These are phyloP conservation scores for Albatrellus ellisii DNA, from an alignment of 768 basidiomycete species.

Conservation along the genomic window DNA sequence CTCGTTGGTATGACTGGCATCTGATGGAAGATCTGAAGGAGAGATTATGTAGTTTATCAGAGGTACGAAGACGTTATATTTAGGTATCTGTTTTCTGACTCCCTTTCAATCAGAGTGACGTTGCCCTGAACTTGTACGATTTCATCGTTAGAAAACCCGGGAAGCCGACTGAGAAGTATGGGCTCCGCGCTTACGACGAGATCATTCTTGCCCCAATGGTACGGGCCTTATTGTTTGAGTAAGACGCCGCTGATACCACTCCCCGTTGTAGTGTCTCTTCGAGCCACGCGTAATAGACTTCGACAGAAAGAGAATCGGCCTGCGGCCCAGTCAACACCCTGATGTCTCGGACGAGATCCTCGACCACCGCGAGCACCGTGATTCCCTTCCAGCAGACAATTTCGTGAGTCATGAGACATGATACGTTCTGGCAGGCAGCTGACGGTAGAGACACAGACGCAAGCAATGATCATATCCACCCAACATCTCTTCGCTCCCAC, in stretches of 20 bases:
- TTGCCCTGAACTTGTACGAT: conserved; percentile 83
- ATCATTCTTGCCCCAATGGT: conserved; percentile 93
- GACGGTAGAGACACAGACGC: conserved; percentile 37
- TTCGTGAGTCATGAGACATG: conserved; percentile 21
- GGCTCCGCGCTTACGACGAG: conserved; percentile 87
- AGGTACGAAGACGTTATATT: conserved; percentile 35
- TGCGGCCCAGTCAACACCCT: conserved; percentile 33
- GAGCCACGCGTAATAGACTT: conserved; percentile 91
- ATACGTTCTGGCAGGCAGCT: neutral
- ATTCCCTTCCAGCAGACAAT: conserved; percentile 22
- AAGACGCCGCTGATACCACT: neutral
- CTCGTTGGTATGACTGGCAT: conserved; percentile 72
- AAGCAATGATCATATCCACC: conserved; percentile 86
- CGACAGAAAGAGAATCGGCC: conserved; percentile 50
- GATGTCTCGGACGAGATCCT: conserved; percentile 67
- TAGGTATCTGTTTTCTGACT: neutral
- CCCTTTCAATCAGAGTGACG: conserved; percentile 70
- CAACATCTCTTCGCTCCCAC: conserved; percentile 47
- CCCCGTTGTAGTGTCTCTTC: conserved; percentile 59
- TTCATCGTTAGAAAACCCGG: conserved; percentile 75
- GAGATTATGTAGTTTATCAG: conserved; percentile 71
- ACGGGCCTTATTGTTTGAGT: conserved; percentile 15
- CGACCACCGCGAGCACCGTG: conserved; percentile 20
- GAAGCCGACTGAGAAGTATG: conserved; percentile 74
- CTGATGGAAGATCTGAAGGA: conserved; percentile 88